Evolutionary conservation across 441 rosid species (phyloP), one percentile per base, ranked within the genome.

Genomic region (Syzygium malaccense): DNA sequence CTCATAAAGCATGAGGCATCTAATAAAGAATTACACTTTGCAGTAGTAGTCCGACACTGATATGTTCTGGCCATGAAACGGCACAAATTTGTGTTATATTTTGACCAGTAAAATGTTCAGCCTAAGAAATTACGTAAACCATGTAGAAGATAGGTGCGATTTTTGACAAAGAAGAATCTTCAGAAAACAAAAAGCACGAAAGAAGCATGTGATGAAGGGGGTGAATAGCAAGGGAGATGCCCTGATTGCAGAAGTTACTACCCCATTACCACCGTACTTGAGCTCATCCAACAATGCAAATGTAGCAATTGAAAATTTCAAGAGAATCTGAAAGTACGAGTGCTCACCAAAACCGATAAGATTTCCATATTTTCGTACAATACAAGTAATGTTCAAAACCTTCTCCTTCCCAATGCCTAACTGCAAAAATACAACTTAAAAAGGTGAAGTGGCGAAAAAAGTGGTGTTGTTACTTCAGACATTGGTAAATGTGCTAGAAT

Each of bases 321-420:
- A 75, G 60, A n/a, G 57, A 51, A 45, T 49, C 56, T n/a, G 33
- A 71, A 64, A 89, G 32, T 86, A 60, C 78, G 33, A 78, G 57
- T 68, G 90, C 98, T 94, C 93, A 96, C 99, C 96, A 85, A 94
- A 90, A 87, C 98, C 99, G 28, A 93, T 92, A 55, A 96, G 95
- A 92, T 96, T 96, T 86, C 98, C 97, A 85, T 97, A 95, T 51
- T 92, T 95, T 90, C 94, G 93, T 87, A 97, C 96, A 9, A 89
- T 89, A 17, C 60, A 78, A 86, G 95, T 92, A 89, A 95, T 96
- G 88, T 92, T 91, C 87, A 86, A 20, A 33, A 92, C 95, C 92
- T 94, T 96, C 92, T 96, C 97, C 91, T 94, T 92, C 89, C 97
- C 94, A 58, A 95, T 93, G 60, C 98, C 98, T 86, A 95, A 89